phyloP scores from a whole-genome alignment of 2,329 filamentous ascomycete species.

The Dendrostoma leiphaemia region DNA sequence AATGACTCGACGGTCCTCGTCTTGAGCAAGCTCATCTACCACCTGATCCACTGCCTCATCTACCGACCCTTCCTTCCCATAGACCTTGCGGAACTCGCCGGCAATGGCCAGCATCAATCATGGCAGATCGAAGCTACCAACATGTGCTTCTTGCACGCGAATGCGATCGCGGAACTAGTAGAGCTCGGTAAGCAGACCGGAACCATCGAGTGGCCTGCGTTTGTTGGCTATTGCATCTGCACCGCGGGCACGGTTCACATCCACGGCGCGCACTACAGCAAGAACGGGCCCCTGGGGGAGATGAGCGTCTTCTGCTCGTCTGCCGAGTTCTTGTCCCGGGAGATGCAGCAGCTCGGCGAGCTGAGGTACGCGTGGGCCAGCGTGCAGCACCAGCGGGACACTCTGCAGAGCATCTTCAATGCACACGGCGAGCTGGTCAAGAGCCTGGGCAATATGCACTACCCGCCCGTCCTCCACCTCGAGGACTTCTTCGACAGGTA shows the following conservation, averaged over 20 bases:
- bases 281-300: conserved; percentile 41
- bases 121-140: conserved; percentile 94
- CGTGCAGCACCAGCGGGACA: conserved; percentile 77
- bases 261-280: conserved; percentile 78
- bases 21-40: conserved; percentile 82
- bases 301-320: conserved; percentile 63
- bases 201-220: conserved; percentile 80
- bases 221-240: conserved; percentile 83
- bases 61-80: conserved; percentile 86
- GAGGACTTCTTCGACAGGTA: conserved; percentile 90
- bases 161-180: conserved; percentile 80
- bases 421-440: conserved; percentile 82
- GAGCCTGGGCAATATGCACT: conserved; percentile 66
- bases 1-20: conserved; percentile 76
- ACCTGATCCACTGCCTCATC: conserved; percentile 81
- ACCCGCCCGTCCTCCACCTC: conserved; percentile 76
- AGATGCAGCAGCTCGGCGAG: conserved; percentile 78
- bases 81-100: conserved; percentile 75
- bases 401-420: conserved; percentile 72
- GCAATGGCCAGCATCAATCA: conserved; percentile 79
- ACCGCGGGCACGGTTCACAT: conserved; percentile 87
- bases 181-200: conserved; percentile 73
- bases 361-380: conserved; percentile 74
- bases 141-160: conserved; percentile 81
- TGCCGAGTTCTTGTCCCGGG: conserved; percentile 69